Evolutionary conservation across 305 asterid genomes (phyloP).

Genomic region (Stenogyne calaminthoides): DNA sequence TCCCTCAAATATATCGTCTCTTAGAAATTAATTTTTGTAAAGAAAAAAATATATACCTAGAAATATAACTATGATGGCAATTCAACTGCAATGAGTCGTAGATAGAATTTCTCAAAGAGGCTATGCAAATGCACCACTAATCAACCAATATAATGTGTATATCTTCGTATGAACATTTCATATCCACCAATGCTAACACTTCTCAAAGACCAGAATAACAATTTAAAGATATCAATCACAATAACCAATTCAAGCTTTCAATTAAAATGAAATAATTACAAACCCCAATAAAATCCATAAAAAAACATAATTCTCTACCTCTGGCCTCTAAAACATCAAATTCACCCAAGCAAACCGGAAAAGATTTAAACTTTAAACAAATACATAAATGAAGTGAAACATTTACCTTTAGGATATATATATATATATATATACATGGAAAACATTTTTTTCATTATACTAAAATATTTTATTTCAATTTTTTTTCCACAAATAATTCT

Average conservation of each 20-base stretch:
- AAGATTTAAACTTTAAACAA: not conserved
- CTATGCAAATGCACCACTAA: too few species aligned
- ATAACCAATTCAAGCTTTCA: not conserved
- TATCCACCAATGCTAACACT: not conserved
- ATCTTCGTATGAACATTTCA: not conserved
- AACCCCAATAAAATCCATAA: conserved; percentile 12
- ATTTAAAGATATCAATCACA: not conserved
- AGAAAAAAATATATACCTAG: too few species aligned
- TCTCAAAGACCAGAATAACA: conserved; percentile 17
- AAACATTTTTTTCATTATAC: too few species aligned
- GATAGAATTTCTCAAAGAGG: not conserved
- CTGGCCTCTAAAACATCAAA: conserved; percentile 2
- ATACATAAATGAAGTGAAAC: conserved; percentile 2
- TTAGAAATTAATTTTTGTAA: too few species aligned
- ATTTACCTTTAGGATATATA: conserved; percentile 72
- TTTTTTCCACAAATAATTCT: too few species aligned
- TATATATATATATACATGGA: too few species aligned
- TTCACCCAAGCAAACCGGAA: not conserved
- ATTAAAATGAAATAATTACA: conserved; percentile 19
- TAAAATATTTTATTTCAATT: too few species aligned
- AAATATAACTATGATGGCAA: conserved; percentile 95
- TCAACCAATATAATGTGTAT: too few species aligned
- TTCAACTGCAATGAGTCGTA: conserved; percentile 65
- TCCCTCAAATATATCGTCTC: too few species aligned
- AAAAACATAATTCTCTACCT: not conserved